Percentiles rank a stretch among this genome's conserved stretches.
Conservation (phyloP, 2,329 filamentous ascomycete species). For the Arthrinium puccinioides region DNA sequence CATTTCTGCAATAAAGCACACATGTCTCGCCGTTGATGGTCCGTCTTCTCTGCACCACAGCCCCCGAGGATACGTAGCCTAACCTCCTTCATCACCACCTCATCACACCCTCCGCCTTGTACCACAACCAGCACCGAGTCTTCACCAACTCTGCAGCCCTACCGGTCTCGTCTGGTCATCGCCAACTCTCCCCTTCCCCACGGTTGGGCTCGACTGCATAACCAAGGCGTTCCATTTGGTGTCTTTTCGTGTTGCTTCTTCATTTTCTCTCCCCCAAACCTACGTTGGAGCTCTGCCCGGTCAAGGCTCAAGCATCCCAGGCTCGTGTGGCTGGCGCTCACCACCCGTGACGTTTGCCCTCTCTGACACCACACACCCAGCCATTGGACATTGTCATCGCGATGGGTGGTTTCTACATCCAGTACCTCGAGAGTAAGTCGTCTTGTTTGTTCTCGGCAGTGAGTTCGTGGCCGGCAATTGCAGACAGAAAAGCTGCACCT, state of each 20-base stretch:
- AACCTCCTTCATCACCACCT: conserved; percentile 32
- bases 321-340: too few species aligned
- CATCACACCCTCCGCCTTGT: conserved; percentile 28
- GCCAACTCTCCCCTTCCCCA: conserved; percentile 29
- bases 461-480: conserved; percentile 5
- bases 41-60: conserved; percentile 41
- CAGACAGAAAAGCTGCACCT: conserved; percentile 6
- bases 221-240: conserved; percentile 22
- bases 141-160: conserved; percentile 15
- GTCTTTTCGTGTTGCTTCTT: conserved; percentile 23
- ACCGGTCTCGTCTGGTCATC: conserved; percentile 23
- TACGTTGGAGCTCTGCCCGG: too few species aligned
- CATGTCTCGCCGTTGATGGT: conserved; percentile 52
- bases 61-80: conserved; percentile 42
- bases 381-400: conserved; percentile 24
- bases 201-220: conserved; percentile 51
- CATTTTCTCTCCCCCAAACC: conserved; percentile 13
- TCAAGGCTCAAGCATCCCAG: too few species aligned
- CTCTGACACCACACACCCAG: too few species aligned
- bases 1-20: conserved; percentile 58
- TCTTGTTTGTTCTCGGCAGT: conserved; percentile 13
- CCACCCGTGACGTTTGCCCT: too few species aligned
- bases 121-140: conserved; percentile 28
- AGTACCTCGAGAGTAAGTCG: conserved; percentile 68
- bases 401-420: conserved; percentile 63